phyloP scores from a whole-genome alignment of 371 early-diverging fungal genomes.

The Zopfochytrium polystomum region DNA sequence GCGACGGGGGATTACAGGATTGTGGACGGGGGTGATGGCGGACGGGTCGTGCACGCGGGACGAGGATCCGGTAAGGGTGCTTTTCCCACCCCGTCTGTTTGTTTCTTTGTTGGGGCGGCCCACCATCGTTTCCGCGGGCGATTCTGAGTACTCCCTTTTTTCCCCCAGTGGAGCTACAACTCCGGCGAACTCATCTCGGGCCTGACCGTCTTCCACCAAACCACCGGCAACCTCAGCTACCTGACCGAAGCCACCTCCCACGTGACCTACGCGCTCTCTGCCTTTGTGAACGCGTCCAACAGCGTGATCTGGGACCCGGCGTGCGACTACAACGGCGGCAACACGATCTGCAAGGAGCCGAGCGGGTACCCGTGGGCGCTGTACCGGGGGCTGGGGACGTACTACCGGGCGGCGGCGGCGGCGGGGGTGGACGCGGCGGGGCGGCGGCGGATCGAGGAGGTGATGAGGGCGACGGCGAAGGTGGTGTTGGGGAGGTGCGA shows the following conservation, averaged over 20 bases:
- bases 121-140: not conserved
- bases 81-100: no score
- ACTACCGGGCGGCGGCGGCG: not conserved
- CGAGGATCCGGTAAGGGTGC: no score
- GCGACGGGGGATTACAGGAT: conserved; percentile 20
- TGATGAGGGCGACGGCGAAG: not conserved
- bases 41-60: no score
- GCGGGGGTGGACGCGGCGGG: not conserved
- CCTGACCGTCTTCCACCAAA: not conserved
- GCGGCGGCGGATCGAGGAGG: no score
- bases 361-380: conserved; percentile 2
- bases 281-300: conserved; percentile 16
- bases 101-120: not conserved
- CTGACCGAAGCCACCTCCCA: not conserved
- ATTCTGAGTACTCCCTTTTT: not conserved
- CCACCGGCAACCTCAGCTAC: not conserved
- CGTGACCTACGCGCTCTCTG: not conserved
- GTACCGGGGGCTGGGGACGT: not conserved
- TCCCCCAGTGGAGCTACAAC: not conserved
- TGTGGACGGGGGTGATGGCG: conserved; percentile 26
- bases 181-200: not conserved
- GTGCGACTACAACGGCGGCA: not conserved
- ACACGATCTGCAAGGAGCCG: conserved; percentile 1
- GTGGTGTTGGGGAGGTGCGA: not conserved
- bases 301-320: not conserved